Evolutionary conservation across 139 green algal species (phyloP).

Genomic region (Coelastrella sp.): DNA sequence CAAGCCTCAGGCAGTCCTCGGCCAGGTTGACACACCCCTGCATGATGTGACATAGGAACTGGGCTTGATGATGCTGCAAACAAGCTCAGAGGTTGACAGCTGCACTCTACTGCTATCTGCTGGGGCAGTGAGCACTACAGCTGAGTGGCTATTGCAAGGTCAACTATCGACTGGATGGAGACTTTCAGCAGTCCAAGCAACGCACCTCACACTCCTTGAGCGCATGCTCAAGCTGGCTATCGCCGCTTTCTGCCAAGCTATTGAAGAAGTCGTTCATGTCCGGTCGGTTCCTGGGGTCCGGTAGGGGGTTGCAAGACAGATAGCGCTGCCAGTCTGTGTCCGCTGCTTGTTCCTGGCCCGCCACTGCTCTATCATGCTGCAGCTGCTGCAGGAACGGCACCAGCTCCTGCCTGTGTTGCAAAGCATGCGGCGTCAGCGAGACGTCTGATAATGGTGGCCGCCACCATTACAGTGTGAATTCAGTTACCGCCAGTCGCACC

Average conservation of each 20-base stretch:
- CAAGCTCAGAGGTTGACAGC: not conserved
- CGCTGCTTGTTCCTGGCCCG: not conserved
- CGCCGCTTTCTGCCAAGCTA: not conserved
- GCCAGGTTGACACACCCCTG: slow-evolving; percentile 28
- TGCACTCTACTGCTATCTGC: not conserved
- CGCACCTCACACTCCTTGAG: slow-evolving; percentile 37
- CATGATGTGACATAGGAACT: not conserved
- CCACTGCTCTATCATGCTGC: not conserved
- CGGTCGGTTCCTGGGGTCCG: not conserved
- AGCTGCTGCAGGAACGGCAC: slow-evolving; percentile 1
- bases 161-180: no score
- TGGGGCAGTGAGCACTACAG: not conserved
- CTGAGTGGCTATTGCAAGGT: no score
- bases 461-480: no score
- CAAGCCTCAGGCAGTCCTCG: slow-evolving; percentile 24
- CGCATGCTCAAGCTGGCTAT: not conserved
- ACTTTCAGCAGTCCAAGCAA: not conserved
- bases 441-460: no score
- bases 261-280: slow-evolving; percentile 43
- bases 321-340: slow-evolving; percentile 39
- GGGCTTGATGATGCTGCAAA: not conserved
- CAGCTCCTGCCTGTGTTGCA: slow-evolving; percentile 17
- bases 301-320: slow-evolving; percentile 46
- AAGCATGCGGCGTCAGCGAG: not conserved
- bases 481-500: not conserved